Evolutionary conservation across 139 green algal genomes (phyloP).

Genomic region (Tetradesmus obliquus): DNA sequence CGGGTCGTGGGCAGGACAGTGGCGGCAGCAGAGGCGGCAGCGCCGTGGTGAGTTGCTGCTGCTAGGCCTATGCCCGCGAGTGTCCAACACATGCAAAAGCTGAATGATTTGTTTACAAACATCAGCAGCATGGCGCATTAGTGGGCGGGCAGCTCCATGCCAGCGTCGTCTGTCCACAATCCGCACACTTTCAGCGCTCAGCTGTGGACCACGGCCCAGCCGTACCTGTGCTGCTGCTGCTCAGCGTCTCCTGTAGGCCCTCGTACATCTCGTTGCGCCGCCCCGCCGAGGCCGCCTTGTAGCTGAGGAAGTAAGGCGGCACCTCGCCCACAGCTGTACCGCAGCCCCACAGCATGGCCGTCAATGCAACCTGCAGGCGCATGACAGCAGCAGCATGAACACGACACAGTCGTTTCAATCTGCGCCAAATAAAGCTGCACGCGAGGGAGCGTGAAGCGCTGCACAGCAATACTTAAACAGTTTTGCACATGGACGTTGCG

Average conservation of each 20-base stretch:
- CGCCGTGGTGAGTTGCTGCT: not conserved
- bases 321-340: conserved; percentile 94
- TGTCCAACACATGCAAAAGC: not conserved
- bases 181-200: too few relatives aligned
- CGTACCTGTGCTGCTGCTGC: not conserved
- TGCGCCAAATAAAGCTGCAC: too few relatives aligned
- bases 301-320: conserved; percentile 90
- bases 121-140: not conserved
- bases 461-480: too few relatives aligned
- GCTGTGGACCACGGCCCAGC: not conserved
- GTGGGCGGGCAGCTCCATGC: too few relatives aligned
- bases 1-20: not conserved
- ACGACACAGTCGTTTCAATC: not conserved
- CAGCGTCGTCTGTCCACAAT: too few relatives aligned
- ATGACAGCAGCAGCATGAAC: not conserved
- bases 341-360: conserved; percentile 85
- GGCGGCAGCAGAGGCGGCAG: not conserved
- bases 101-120: too few relatives aligned
- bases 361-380: conserved; percentile 67
- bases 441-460: too few relatives aligned
- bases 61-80: not conserved
- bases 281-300: conserved; percentile 81
- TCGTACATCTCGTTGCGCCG: conserved; percentile 40
- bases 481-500: too few relatives aligned
- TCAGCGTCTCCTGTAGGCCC: conserved; percentile 11